Base-by-base conservation (phyloP, 75 land plant genomes). In the Azolla pinnata region DNA sequence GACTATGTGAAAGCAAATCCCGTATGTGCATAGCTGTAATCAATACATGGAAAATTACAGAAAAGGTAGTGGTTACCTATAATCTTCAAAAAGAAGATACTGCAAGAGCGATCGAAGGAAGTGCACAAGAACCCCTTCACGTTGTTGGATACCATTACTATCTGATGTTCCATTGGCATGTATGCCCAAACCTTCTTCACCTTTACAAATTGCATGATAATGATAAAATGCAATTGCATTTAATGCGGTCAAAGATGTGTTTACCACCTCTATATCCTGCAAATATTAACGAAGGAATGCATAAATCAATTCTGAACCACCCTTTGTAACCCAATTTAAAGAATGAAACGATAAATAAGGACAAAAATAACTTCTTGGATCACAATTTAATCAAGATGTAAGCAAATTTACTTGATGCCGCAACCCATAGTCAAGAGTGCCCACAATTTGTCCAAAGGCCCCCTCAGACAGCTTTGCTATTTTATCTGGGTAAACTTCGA, bases 401-500 rank as follows among this genome's bases (percentile, higher is more conserved):
- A 60, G 4, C 16, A 21, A 27, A 26, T 30, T 20, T 71, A 78
- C 98, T 90, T 85, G 96, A 74, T 85, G 81, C 32, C 57, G 87
- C 70, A 93, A 50, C 32, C 98, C 98, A 71, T 76, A 89, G 55
- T 93, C 85, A 59, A 93, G 81, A 34, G 87, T 81, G 33, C 76
- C 75, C 57, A 83, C 44, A 20, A 86, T 73, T 50, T 78, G 96
- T 27, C 65, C 61, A 58, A 93, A 83, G 5, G 81, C 83, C 65
- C 89, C 87, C 44, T 51, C 45, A 19, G 73, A 77, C 54, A 93
- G 62, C 53, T 86, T 83, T 14, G 83, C 83, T 62, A 89, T 79
- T 66, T 83, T 89, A 70, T 93, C 96, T 55, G 98, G 98, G 63
- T 93, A 89, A 27, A 93, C 96, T 61, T 93, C 98, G 70, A 93